Base-by-base conservation (phyloP, 495 filamentous ascomycete species). In the Penicillium turbatum region DNA sequence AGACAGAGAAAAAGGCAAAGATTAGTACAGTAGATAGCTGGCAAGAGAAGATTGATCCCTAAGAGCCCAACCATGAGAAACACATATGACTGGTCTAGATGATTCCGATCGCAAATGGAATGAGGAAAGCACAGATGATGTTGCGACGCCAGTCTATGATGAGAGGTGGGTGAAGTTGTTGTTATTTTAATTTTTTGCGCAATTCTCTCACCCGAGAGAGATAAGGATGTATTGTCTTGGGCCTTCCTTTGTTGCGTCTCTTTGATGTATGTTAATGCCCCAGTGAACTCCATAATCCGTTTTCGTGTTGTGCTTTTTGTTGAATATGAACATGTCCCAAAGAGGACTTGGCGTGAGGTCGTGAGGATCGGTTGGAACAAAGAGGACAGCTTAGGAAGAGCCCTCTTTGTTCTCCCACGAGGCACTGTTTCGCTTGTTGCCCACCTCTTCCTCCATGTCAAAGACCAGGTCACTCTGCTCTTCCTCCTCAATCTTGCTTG, bases 361-460 rank as follows among this genome's bases (percentile, higher is more conserved):
- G 49, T 63, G 60, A 61, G 39, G 12, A 45, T 44, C 48, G 42
- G 21, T 30, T 42, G 34, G 26, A 36, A 53, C 4, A 51, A 49
- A 37, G 40, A 57, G 40, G 39, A 10, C 32, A 16, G 16, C 41
- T 60, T 60, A 66, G 24, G 63, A 53, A 13, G 58, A 42, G 21
- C 34, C 54, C 43, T 65, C 58, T 41, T 64, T 63, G 43, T 48
- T 65, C 40, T 63, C 63, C 68, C 69, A 74, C 8, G 70, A 67
- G 6, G 62, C 57, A 48, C 71, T 72, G 51, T 59, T 72, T 43
- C 73, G 70, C 57, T 77, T 77, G 60, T 72, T 73, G 34, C 70
- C 72, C 39, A 75, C 74, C 50, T 88, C 86, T 50, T 88, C 87
- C 59, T 90, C 87, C 86, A 91, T 89, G 31, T 78, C 83, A 54